Base-by-base conservation (phyloP, 139 green algal genomes). In the Zygnema cylindricum region DNA sequence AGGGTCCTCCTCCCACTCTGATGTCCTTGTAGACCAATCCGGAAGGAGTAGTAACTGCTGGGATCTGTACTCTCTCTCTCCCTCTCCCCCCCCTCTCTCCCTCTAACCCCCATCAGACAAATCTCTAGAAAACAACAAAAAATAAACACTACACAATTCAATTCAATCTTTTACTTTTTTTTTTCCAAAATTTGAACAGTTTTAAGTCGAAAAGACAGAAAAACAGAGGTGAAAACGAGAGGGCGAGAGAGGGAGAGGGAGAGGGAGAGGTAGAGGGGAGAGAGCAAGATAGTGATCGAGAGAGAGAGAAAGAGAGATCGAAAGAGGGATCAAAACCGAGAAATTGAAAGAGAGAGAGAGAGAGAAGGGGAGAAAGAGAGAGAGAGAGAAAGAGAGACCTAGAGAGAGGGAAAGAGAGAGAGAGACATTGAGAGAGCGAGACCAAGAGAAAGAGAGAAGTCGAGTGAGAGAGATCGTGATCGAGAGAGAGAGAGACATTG, bases 11-110 rank as follows among this genome's bases (percentile, higher is more conserved):
- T 69, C 97, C 97, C 0, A 93, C 79, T 1, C 93, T 75, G 7
- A 99, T 94, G 86, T 99, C 97, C 54, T 94, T 91, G 90, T 98
- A 99, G 92, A 97, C 92, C 69, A 99, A 94, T 3, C 97, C 97
- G 2, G 94, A 96, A 43, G 93, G 40, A 0, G 93, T 94, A 1
- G 91, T 96, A 32, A 96, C 82, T 54, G 92, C n/a, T 22, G 49
- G 54, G 21, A 89, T 75, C 87, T 86, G 83, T 33, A 69, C 25
- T 40, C 3, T 11, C 71, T 54, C 16, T 23, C 7, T 7, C 71
- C 7, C 3, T 40, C 71, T 40, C 16, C 71, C 11, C 21, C 16
- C 16, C 71, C 7, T 7, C 36, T 23, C 71, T 79, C 21, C 11
- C 36, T 79, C 11, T 16, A 79, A 79, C 16, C 11, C 7, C 71